Evolutionary conservation across 495 filamentous ascomycete species (phyloP).

Genomic region (Annulohypoxylon stygium): DNA sequence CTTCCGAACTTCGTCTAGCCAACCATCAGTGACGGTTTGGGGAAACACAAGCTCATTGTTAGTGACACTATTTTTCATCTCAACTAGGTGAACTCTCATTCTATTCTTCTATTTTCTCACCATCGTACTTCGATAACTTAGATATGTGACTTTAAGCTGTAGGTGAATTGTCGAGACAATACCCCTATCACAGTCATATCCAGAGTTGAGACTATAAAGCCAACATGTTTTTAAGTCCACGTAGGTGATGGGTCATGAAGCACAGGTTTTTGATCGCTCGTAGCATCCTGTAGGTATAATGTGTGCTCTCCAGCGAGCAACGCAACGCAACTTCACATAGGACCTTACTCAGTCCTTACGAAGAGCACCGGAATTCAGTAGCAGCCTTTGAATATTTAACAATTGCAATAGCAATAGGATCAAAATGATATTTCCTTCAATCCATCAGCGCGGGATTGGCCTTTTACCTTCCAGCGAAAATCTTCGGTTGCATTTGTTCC

Average conservation of each 20-base stretch:
- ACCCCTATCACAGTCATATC: not conserved
- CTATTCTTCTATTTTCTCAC: not conserved
- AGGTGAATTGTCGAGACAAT: not conserved
- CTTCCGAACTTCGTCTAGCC: constrained; percentile 4
- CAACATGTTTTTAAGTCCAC: not conserved
- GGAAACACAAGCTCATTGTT: constrained; percentile 5
- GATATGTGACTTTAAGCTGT: not conserved
- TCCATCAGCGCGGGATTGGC: not conserved
- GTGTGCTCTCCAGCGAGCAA: not conserved
- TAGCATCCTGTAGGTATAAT: not conserved
- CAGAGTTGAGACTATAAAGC: not conserved
- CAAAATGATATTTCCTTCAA: not conserved
- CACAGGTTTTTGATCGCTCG: not conserved
- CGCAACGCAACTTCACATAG: not conserved
- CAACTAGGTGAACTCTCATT: not conserved
- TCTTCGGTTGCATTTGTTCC: not conserved
- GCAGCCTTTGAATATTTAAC: not conserved
- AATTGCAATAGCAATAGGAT: not conserved
- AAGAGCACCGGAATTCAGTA: not conserved
- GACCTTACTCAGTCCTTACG: not conserved
- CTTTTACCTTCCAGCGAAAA: not conserved
- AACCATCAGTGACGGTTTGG: not conserved
- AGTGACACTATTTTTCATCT: not conserved
- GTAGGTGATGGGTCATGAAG: not conserved
- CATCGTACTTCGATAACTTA: not conserved